Conservation (phyloP, 176 grass and related monocot species). For the Oryza australiensis region DNA sequence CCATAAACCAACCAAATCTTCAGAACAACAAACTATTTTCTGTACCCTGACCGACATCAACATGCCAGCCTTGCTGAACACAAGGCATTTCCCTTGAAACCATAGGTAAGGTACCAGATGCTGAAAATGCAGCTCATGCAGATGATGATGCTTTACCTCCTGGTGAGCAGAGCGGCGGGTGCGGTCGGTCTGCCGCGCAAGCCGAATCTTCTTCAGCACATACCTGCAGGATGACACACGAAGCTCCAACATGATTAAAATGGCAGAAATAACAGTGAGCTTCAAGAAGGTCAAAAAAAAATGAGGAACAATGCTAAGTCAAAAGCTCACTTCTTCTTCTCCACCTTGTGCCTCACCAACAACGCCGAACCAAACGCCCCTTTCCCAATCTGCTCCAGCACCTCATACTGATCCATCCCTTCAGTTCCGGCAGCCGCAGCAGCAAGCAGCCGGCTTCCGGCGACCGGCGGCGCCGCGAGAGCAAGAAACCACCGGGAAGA, state of each 20-base stretch:
- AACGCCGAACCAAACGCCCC: constrained; percentile 93
- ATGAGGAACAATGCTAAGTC: constrained; percentile 1
- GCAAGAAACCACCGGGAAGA: constrained; percentile 23
- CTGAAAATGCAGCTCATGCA: constrained; percentile 7
- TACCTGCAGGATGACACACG: constrained; percentile 45
- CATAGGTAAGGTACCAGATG: constrained; percentile 9
- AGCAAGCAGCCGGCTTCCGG: too few species aligned
- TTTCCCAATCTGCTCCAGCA: constrained; percentile 98
- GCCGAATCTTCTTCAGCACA: constrained; percentile 96
- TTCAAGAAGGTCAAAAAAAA: background rate
- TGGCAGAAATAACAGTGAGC: constrained; percentile 10
- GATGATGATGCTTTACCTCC: constrained; percentile 59
- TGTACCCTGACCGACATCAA: constrained; percentile 1
- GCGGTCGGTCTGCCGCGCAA: constrained; percentile 79
- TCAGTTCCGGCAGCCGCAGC: too few species aligned
- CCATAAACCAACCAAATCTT: background rate
- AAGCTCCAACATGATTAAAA: constrained; percentile 21
- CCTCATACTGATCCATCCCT: constrained; percentile 91
- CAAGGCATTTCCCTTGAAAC: background rate
- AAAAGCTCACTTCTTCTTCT: constrained; percentile 86
- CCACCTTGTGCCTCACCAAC: constrained; percentile 87
- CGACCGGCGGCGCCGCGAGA: too few species aligned
- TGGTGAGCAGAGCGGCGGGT: constrained; percentile 86
- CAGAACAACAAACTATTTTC: background rate
- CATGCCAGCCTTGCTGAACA: background rate